These are phyloP conservation scores for Helianthus tuberosus DNA, from an alignment of 129 eudicot genomes.

Conservation along the genomic window DNA sequence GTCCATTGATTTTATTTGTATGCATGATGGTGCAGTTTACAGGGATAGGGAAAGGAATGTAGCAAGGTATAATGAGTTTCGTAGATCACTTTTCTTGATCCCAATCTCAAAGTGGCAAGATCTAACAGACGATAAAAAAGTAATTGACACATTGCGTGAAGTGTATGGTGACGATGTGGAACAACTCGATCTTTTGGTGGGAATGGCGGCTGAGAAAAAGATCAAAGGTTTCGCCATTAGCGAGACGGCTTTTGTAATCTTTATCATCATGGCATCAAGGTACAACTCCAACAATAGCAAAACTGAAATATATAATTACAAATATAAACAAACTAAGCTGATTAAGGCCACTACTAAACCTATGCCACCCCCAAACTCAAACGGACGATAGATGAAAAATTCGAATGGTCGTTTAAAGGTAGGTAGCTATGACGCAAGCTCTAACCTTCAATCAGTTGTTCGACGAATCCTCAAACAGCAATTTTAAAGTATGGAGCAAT, in stretches of 20 bases:
- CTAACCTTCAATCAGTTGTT: no score
- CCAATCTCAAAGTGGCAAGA: conserved; percentile 74
- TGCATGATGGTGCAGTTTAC: conserved; percentile 40
- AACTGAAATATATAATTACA: no score
- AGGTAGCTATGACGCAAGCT: no score
- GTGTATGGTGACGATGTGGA: conserved; percentile 62
- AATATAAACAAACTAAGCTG: no score
- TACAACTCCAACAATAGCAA: neutral
- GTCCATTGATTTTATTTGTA: neutral
- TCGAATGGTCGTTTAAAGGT: no score
- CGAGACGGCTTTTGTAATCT: conserved; percentile 65
- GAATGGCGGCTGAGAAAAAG: conserved; percentile 63
- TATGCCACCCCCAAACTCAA: no score
- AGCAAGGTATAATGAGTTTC: conserved; percentile 69
- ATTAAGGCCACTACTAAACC: no score
- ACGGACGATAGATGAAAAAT: no score
- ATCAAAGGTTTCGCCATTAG: conserved; percentile 67
- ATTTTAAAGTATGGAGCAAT: no score
- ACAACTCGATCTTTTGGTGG: conserved; percentile 56
- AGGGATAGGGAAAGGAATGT: conserved; percentile 66
- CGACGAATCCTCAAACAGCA: no score
- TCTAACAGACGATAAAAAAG: conserved; percentile 54
- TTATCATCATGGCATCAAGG: conserved; percentile 71
- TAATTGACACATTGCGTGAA: conserved; percentile 40
- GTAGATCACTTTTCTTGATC: conserved; percentile 49